These are phyloP conservation scores for Prunus salicina DNA, from an alignment of 306 rosid species.

Conservation along the genomic window DNA sequence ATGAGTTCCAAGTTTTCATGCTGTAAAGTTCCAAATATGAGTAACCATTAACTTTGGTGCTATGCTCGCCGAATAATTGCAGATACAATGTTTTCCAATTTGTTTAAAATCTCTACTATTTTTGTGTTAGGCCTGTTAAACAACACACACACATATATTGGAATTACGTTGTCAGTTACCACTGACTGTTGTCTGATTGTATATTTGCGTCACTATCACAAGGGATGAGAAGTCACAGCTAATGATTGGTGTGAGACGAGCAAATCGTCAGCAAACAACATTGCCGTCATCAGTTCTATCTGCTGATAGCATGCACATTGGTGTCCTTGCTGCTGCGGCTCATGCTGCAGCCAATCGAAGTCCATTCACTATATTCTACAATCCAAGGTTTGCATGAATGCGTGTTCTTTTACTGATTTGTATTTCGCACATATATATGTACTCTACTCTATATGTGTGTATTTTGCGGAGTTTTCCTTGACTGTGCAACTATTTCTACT, in stretches of 20 bases:
- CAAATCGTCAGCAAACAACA: conserved; percentile 85
- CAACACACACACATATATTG: neutral
- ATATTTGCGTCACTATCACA: conserved; percentile 8
- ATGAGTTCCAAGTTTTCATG: neutral
- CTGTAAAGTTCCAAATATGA: neutral
- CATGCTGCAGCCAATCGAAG: conserved; percentile 90
- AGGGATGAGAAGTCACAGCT: conserved; percentile 95
- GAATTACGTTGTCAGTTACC: neutral
- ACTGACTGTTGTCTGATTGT: neutral
- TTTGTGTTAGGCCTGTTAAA: neutral
- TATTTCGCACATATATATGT: neutral
- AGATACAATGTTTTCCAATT: neutral
- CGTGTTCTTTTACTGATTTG: neutral
- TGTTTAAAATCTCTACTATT: neutral
- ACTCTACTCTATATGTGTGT: neutral
- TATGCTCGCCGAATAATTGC: neutral
- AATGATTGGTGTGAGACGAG: conserved; percentile 88
- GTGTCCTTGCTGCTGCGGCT: conserved; percentile 99
- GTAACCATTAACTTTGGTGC: neutral
- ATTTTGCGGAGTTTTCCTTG: neutral
- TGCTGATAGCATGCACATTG: conserved; percentile 99
- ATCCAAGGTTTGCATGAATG: conserved; percentile 67
- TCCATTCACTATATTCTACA: conserved; percentile 88
- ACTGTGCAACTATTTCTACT: conserved; percentile 8
- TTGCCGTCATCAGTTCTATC: conserved; percentile 92